These are phyloP conservation scores for Zostera marina DNA, from an alignment of 116 monocot species.

Conservation along the genomic window DNA sequence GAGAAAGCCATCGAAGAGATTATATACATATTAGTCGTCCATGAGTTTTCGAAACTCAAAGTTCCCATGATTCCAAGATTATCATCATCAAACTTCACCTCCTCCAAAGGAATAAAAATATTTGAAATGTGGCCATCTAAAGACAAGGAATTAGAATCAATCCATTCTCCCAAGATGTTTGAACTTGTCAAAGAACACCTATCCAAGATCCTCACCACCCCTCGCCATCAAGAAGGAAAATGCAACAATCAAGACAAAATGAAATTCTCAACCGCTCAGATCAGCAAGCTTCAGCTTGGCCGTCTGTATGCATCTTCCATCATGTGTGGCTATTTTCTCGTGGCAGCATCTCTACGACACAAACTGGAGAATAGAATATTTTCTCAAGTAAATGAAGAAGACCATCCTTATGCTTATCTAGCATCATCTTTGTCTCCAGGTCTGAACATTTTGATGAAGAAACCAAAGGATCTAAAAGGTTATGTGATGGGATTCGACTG, in stretches of 20 bases:
- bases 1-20: conserved; percentile 39
- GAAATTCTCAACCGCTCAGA: conserved; percentile 18
- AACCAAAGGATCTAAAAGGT: conserved; percentile 17
- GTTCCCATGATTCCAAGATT: conserved; percentile 43
- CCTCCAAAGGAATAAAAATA: conserved; percentile 12
- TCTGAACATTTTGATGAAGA: background rate
- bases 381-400: conserved; percentile 10
- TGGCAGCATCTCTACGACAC: conserved; percentile 29
- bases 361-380: conserved; percentile 26
- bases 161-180: conserved; percentile 29
- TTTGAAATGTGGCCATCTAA: conserved; percentile 35
- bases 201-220: conserved; percentile 18
- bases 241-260: background rate
- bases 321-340: conserved; percentile 56
- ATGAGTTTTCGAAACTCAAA: conserved; percentile 38
- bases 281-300: conserved; percentile 34
- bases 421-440: conserved; percentile 6
- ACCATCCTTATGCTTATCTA: conserved; percentile 4
- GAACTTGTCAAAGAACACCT: conserved; percentile 42
- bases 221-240: conserved; percentile 10
- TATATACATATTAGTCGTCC: conserved; percentile 48
- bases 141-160: conserved; percentile 30
- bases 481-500: conserved; percentile 46
- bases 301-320: conserved; percentile 52
- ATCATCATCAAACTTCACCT: conserved; percentile 9